Base-by-base conservation (phyloP, 331 rosid species). In the Malus hybrid region DNA sequence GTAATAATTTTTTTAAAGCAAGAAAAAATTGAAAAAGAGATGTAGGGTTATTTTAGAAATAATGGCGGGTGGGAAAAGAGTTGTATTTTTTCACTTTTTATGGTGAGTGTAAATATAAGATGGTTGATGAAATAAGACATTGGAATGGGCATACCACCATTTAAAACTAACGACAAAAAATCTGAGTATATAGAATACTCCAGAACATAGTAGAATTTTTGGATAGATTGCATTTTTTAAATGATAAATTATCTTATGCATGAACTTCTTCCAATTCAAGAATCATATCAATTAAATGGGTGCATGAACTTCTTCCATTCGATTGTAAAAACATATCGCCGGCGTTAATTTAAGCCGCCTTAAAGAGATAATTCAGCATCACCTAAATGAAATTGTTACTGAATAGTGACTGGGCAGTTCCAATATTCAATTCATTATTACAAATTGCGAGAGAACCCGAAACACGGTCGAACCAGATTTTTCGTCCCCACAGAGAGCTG, bases 401-500 rank as follows among this genome's bases (percentile, higher is more conserved):
- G 68, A 36, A 46, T 19, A 12, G 29, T 36, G 63, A 39, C 54
- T 59, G 2, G 22, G 33, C 31, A 69, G n/a, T 29, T 69, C 63
- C 57, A 75, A 36, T 19, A 36, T 18, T 66, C 19, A 15, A 84
- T 46, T 72, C 57, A 48, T 20, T 10, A 52, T 50, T 16, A 65
- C 10, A 70, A 34, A 74, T 36, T 68, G 60, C 18, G 57, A 42
- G 71, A 24, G 42, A 70, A 65, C 6, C 20, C 31, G 22, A 34
- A 65, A 67, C 78, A 76, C 13, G 6, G 71, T 57, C 96, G 86
- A 87, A 79, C 97, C 99, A 66, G 97, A 94, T 59, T 70, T 81
- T 80, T 50, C 83, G 56, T 92, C 97, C 78, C 99, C 99, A 44
- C 99, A 93, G 79, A 92, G 91, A 75, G 91, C 97, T 4, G 92